Base-by-base conservation (phyloP, 345 rosid genomes). In the Schrenkiella parvula region DNA sequence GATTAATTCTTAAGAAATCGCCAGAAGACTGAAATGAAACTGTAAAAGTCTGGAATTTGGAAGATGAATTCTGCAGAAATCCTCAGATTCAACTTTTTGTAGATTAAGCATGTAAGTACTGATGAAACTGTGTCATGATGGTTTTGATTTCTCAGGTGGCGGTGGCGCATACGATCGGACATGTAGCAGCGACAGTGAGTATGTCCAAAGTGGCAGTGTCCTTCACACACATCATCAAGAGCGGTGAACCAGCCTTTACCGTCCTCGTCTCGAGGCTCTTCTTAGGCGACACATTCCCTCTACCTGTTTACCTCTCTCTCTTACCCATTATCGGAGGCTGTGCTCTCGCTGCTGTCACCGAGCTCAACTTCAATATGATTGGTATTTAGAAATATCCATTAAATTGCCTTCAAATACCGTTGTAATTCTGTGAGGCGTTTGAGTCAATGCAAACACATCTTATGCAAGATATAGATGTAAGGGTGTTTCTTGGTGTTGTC, bases 121-220 rank as follows among this genome's bases (percentile, higher is more conserved):
- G 34, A 64, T 52, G 19, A 8, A 25, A 19, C 17, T 54, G 11
- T 23, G 73, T 44, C 35, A 25, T 74, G 53, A 17, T 76, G 64
- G 51, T 75, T 64, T 58, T 23, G 39, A 11, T 77, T 74, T 53
- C 71, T 60, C 66, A 91, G 99, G 99, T 95, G 71, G 99, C 96
- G 0, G 89, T 95, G 70, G 99, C 96, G 5, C 99, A 91, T 75
- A 91, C 98, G 35, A 86, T 95, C 8, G 98, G 99, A 64, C 99
- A 95, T 81, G 99, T 95, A 37, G 99, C 98, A 21, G 99, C 99
- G 17, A 91, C 98, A 0, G 93, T 91, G 71, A 95, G 99, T 71
- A 91, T 91, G 96, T 95, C 99, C 0, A 95, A 95, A 80, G 99
- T 95, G 12, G 98, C 96, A 25, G 98, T 95, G 25, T 95, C 99